These are phyloP conservation scores for Sechiopsis laciniata DNA, from an alignment of 306 rosid genomes.

Conservation along the genomic window DNA sequence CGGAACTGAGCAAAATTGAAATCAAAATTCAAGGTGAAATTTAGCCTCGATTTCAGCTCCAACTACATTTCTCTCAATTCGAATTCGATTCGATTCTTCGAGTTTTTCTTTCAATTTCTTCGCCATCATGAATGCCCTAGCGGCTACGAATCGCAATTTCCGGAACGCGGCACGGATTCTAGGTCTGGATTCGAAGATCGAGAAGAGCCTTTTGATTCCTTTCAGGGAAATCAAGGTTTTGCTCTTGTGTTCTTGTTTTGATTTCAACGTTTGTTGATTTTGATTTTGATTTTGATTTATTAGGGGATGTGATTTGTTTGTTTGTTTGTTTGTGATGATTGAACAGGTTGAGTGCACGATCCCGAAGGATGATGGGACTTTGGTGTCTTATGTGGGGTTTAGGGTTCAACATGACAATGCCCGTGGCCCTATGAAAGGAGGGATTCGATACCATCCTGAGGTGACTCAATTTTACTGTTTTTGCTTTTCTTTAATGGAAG, in stretches of 20 bases:
- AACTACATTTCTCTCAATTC: neutral
- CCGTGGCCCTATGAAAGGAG: constrained; percentile 76
- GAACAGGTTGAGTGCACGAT: constrained; percentile 65
- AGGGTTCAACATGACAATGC: constrained; percentile 69
- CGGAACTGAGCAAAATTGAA: constrained; percentile 5
- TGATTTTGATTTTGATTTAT: neutral
- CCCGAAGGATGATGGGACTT: constrained; percentile 61
- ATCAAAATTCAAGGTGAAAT: constrained; percentile 8
- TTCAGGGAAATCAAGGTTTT: constrained; percentile 59
- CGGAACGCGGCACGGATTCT: constrained; percentile 43
- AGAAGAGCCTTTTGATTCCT: constrained; percentile 54
- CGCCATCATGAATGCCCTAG: constrained; percentile 55
- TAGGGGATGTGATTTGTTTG: constrained; percentile 21
- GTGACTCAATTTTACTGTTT: constrained; percentile 22
- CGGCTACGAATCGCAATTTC: constrained; percentile 60
- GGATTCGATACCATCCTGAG: constrained; percentile 66
- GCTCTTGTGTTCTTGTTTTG: neutral
- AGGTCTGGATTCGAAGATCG: constrained; percentile 54
- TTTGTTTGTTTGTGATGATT: neutral
- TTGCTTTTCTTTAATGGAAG: neutral
- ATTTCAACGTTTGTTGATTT: neutral
- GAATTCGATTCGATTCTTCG: neutral
- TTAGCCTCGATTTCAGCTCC: neutral
- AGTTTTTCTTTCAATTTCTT: neutral
- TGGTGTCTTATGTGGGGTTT: constrained; percentile 53